Evolutionary conservation across 75 land plant genomes (phyloP).

Genomic region (Isoetes taiwanensis): DNA sequence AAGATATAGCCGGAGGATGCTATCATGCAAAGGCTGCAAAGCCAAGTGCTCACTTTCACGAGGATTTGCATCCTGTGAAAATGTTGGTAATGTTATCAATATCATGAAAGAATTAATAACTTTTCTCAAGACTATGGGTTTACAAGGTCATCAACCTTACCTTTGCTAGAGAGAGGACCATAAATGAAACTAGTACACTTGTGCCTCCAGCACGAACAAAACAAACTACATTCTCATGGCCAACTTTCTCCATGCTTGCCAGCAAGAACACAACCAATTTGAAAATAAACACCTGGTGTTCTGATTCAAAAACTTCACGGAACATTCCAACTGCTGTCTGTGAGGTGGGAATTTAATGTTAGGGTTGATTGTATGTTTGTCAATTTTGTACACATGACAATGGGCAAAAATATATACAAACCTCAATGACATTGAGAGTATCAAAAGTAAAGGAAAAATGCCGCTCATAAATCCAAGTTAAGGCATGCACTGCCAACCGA

Average conservation of each 20-base stretch:
- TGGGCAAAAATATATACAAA: conserved; percentile 1
- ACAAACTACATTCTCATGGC: conserved; percentile 28
- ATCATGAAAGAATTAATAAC: too few species aligned
- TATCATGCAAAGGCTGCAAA: conserved; percentile 30
- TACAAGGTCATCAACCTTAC: conserved; percentile 11
- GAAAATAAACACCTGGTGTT: conserved; percentile 37
- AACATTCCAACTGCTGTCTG: conserved; percentile 39
- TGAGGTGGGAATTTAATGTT: neutral
- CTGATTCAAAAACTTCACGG: conserved; percentile 35
- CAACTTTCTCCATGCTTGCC: conserved; percentile 25
- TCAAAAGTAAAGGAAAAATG: conserved; percentile 21
- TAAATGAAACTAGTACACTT: conserved; percentile 26
- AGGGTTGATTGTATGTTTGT: neutral
- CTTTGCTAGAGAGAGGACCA: conserved; percentile 29
- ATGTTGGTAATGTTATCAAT: neutral
- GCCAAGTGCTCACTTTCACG: conserved; percentile 21
- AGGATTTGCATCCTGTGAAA: conserved; percentile 16
- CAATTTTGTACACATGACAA: neutral
- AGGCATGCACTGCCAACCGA: conserved; percentile 27
- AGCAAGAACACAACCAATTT: conserved; percentile 32
- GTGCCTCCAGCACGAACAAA: conserved; percentile 33
- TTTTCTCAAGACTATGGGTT: too few species aligned
- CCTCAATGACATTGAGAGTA: conserved; percentile 36
- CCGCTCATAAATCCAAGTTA: conserved; percentile 35
- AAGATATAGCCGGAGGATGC: conserved; percentile 27